Percentiles rank a stretch among this genome's conserved stretches.
Evolutionary conservation across 2,329 filamentous ascomycete genomes (phyloP).

Genomic region (Epichloe brachyelytri): DNA sequence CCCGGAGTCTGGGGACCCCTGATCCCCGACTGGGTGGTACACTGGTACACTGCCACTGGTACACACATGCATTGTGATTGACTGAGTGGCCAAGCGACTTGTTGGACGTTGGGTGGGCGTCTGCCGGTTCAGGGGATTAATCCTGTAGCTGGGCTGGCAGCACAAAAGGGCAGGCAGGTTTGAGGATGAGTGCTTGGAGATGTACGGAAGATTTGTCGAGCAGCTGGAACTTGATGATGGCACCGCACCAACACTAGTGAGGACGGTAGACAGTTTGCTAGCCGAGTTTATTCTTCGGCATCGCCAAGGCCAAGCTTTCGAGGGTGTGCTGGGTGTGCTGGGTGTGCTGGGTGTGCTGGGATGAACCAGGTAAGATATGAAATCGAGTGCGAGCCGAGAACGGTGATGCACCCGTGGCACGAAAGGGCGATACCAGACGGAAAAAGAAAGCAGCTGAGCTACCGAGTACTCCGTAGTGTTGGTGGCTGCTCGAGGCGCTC

Average conservation of each 20-base stretch:
- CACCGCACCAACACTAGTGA: too few relatives aligned
- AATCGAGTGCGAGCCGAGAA: too few relatives aligned
- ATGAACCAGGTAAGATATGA: not conserved
- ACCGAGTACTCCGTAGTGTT: not conserved
- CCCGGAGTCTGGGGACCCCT: not conserved
- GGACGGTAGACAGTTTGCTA: too few relatives aligned
- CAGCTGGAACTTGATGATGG: too few relatives aligned
- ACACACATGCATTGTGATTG: not conserved
- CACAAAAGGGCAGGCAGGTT: not conserved
- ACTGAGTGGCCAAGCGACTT: not conserved
- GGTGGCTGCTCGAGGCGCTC: not conserved
- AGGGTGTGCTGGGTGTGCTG: not conserved
- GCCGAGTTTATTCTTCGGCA: not conserved
- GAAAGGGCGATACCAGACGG: too few relatives aligned
- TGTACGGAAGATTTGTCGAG: too few relatives aligned
- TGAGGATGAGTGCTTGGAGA: too few relatives aligned
- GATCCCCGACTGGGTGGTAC: not conserved
- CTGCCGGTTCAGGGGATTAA: too few relatives aligned
- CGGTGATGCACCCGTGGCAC: too few relatives aligned
- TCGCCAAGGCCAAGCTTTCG: not conserved
- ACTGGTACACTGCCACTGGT: too few relatives aligned
- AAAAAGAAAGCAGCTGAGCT: not conserved
- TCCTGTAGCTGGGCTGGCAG: not conserved
- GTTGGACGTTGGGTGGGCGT: not conserved
- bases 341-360: too few relatives aligned